Conservation (phyloP, 768 basidiomycete species). For the Tricholoma hemisulphureum region DNA sequence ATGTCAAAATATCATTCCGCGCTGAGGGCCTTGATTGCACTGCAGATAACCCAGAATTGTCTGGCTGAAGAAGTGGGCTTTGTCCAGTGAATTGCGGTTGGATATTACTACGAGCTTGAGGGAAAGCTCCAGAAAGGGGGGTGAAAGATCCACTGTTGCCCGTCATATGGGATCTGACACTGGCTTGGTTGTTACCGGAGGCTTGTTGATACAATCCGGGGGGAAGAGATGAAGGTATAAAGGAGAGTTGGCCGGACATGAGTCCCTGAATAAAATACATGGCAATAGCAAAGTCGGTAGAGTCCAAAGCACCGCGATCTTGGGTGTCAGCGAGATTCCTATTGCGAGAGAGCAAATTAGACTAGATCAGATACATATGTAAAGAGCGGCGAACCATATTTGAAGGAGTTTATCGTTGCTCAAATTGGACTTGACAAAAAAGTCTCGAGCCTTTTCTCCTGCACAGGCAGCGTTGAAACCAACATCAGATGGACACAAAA, state of each 20-base stretch:
- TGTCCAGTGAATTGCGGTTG: slow-evolving; percentile 69
- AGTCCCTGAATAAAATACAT: slow-evolving; percentile 95
- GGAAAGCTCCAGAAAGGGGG: slow-evolving; percentile 45
- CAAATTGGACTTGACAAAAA: slow-evolving; percentile 90
- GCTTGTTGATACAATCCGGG: slow-evolving; percentile 87
- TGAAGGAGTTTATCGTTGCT: slow-evolving; percentile 83
- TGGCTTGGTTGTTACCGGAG: slow-evolving; percentile 38
- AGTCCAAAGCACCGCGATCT: slow-evolving; percentile 83
- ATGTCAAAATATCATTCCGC: slow-evolving; percentile 29
- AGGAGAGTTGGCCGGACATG: slow-evolving; percentile 76
- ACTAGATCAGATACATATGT: neutral
- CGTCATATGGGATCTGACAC: slow-evolving; percentile 53
- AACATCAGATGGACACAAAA: neutral
- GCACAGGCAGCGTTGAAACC: neutral
- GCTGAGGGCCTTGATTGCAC: slow-evolving; percentile 30
- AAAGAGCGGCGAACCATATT: slow-evolving; percentile 69
- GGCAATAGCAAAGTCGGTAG: slow-evolving; percentile 89
- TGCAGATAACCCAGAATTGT: slow-evolving; percentile 41
- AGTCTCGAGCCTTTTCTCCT: slow-evolving; percentile 87
- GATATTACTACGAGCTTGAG: slow-evolving; percentile 38
- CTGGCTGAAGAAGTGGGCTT: slow-evolving; percentile 47
- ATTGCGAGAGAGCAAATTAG: slow-evolving; percentile 10
- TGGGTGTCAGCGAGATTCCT: slow-evolving; percentile 97
- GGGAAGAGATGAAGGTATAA: slow-evolving; percentile 73
- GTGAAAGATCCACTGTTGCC: slow-evolving; percentile 63